Evolutionary conservation across 1,139 yeast species (phyloP).

Genomic region (Candida glucosophila): DNA sequence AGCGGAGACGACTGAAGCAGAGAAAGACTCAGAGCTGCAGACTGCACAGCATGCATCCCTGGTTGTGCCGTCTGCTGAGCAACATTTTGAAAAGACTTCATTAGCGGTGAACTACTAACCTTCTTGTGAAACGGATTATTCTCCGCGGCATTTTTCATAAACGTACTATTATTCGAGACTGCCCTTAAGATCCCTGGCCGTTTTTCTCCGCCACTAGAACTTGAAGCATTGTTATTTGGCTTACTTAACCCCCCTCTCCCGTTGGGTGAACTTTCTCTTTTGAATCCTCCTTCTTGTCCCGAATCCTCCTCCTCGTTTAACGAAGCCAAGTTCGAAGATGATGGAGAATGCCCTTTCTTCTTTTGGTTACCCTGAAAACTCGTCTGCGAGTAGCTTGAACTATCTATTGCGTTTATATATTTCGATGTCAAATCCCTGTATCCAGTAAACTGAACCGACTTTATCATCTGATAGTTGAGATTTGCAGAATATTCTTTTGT

Average conservation of each 20-base stretch:
- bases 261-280: no score
- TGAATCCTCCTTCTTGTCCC: slow-evolving; percentile 3
- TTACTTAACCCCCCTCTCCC: slow-evolving; percentile 3
- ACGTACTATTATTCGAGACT: slow-evolving; percentile 19
- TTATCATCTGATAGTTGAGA: slow-evolving; percentile 53
- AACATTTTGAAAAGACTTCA: slow-evolving; percentile 2
- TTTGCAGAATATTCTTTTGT: slow-evolving; percentile 65
- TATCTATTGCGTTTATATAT: slow-evolving; percentile 7
- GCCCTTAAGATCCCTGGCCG: slow-evolving; percentile 28
- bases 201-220: slow-evolving; percentile 5
- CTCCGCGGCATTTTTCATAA: slow-evolving; percentile 4
- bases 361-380: slow-evolving; percentile 17
- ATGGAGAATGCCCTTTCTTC: slow-evolving; percentile 16
- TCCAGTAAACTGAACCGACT: slow-evolving; percentile 52
- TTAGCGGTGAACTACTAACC: neutral
- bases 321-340: slow-evolving; percentile 8
- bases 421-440: slow-evolving; percentile 25
- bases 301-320: neutral
- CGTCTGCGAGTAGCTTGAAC: slow-evolving; percentile 15
- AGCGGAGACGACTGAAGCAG: neutral
- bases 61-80: slow-evolving; percentile 1
- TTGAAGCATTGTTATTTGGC: slow-evolving; percentile 4
- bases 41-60: no score
- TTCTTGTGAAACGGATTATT: slow-evolving; percentile 10
- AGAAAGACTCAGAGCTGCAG: no score